Base-by-base conservation (phyloP, 2,329 filamentous ascomycete genomes). In the Niveomyces coronatus region DNA sequence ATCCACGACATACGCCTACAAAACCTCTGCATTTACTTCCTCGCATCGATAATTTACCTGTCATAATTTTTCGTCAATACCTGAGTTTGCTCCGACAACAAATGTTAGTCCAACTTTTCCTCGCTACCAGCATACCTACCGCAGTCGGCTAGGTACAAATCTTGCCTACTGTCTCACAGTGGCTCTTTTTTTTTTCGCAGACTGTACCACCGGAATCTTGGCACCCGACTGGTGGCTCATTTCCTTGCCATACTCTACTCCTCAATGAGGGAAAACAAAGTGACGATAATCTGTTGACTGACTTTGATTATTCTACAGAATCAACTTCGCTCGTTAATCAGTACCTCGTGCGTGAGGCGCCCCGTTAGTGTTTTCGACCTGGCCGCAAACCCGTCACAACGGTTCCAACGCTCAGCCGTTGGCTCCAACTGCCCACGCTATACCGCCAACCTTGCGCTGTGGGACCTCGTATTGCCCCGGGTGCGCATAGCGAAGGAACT, bases 401-500 rank as follows among this genome's bases (percentile, higher is more conserved):
- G 37, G 30, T 31, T 32, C 23, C 37, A 29, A 39, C 37, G 37
- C 37, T 39, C 17, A 22, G 14, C 33, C 39, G 37, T 27, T 36
- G 32, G 20, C 28, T 31, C n/a, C n/a, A n/a, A n/a, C n/a, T n/a
- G n/a, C n/a, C n/a, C n/a, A 27, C 28, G 32, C 39, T 33, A 31
- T 36, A 15, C 17, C 28, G 20, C 26, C 10, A 22, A 17, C 37
- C 13, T 33, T 34, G 32, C 39, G 15, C 28, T 35, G 39, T 36
- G 39, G 39, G 39, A 40, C 39, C 39, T 40, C 39, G 39, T 40
- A 40, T 40, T 22, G 32, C 28, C 39, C 39, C 39, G 36, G 33
- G 17, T 13, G 17, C 22, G 20, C 17, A 39, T 24, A 19, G 29
- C 30, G n/a, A 24, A 14, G 19, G 10, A 4, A 10, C 26, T 28